These are phyloP conservation scores for Paramecium pentaurelia DNA, from an alignment of 73 alveolate genomes.

Conservation along the genomic window DNA sequence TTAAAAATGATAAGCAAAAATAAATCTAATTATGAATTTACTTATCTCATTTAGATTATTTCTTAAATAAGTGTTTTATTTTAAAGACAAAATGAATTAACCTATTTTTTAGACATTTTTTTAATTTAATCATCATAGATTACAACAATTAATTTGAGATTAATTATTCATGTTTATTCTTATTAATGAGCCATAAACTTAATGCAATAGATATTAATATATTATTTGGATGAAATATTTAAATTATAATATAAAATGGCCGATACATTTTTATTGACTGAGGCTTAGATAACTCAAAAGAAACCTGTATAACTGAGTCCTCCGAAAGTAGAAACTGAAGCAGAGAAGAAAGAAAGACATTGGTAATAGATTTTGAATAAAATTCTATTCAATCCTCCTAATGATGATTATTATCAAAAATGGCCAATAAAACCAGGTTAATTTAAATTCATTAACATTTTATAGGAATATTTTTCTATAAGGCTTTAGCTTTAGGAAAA, in stretches of 20 bases:
- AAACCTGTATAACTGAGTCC: neutral
- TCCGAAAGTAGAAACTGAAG: conserved; percentile 23
- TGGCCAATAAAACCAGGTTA: conserved; percentile 53
- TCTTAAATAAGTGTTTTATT: no score
- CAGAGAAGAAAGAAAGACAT: conserved; percentile 56
- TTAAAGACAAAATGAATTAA: neutral
- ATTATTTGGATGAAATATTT: neutral
- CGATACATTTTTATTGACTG: conserved; percentile 32
- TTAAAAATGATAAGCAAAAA: no score
- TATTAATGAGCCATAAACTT: no score
- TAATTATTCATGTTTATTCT: no score
- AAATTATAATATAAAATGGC: conserved; percentile 28
- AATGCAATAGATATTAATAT: neutral
- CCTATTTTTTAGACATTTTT: neutral
- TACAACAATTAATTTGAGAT: no score
- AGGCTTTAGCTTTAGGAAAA: conserved; percentile 55
- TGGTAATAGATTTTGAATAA: conserved; percentile 50
- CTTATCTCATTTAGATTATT: no score
- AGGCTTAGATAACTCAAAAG: conserved; percentile 10
- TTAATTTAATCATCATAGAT: no score
- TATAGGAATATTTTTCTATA: conserved; percentile 48
- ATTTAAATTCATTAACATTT: neutral
- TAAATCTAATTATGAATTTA: no score
- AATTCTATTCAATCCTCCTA: conserved; percentile 50
- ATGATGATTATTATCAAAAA: conserved; percentile 53